phyloP scores from a whole-genome alignment of 1,284 basidiomycete genomes.

The Clitocybe nebularis region DNA sequence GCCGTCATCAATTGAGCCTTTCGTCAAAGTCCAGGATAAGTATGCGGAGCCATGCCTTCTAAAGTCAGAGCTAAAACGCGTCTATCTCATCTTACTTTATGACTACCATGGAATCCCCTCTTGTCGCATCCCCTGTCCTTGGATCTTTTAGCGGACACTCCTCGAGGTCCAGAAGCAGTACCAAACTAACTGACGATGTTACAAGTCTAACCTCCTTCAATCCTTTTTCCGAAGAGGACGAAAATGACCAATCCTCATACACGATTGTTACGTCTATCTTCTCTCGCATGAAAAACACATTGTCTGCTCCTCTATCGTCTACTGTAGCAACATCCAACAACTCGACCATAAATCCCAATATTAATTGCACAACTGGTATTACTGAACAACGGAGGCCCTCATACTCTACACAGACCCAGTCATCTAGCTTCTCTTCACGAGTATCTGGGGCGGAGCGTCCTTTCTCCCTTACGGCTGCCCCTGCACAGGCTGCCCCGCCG shows the following conservation, averaged over 20 bases:
- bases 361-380: constrained; percentile 22
- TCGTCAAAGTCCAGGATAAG: neutral
- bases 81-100: constrained; percentile 10
- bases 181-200: constrained; percentile 61
- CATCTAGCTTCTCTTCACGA: constrained; percentile 43
- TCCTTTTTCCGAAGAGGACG: constrained; percentile 83
- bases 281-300: constrained; percentile 72
- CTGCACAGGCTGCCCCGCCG: constrained; percentile 66
- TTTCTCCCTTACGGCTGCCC: constrained; percentile 49
- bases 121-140: constrained; percentile 35
- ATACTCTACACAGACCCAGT: constrained; percentile 39
- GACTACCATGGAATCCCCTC: constrained; percentile 29
- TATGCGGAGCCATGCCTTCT: constrained; percentile 5
- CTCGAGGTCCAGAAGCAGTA: constrained; percentile 59
- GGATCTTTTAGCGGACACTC: constrained; percentile 37
- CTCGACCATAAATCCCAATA: constrained; percentile 25
- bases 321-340: constrained; percentile 34
- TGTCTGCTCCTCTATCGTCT: constrained; percentile 60
- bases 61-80: constrained; percentile 2
- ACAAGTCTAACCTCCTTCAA: constrained; percentile 77
- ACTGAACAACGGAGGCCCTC: constrained; percentile 57
- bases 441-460: constrained; percentile 49
- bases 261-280: constrained; percentile 74
- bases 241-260: constrained; percentile 79
- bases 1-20: neutral